Conservation (phyloP, 805 yeast species). For the Pichia californica region DNA sequence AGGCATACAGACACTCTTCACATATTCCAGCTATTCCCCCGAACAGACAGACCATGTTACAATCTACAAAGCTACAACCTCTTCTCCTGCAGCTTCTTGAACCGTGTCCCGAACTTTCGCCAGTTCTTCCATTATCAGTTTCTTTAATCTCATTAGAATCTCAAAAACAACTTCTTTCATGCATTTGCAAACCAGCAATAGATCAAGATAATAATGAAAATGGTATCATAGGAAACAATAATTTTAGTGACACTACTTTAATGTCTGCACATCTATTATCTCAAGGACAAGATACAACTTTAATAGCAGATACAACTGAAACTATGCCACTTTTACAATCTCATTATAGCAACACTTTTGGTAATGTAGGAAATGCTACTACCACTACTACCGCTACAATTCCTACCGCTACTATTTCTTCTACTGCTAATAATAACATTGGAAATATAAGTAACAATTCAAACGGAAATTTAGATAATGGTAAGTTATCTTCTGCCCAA, state of each 20-base stretch:
- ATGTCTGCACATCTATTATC: background rate
- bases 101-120: conserved; percentile 22
- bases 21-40: no score
- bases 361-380: no score
- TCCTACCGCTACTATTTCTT: background rate
- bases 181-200: conserved; percentile 13
- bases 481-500: no score
- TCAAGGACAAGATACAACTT: background rate
- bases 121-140: conserved; percentile 22
- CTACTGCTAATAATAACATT: no score
- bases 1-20: no score
- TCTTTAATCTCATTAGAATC: conserved; percentile 24
- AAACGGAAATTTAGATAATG: no score
- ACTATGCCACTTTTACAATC: background rate
- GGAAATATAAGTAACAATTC: no score
- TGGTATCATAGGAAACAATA: background rate
- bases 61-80: conserved; percentile 7
- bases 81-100: conserved; percentile 24
- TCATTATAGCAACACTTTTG: background rate
- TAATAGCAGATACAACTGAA: background rate
- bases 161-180: conserved; percentile 28
- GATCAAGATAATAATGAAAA: conserved; percentile 1
- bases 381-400: background rate
- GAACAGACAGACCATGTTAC: background rate
- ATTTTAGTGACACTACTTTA: background rate